Percentiles rank a stretch among this genome's conserved stretches.
Evolutionary conservation across 2,329 filamentous ascomycete species (phyloP).

Genomic region (Fusarium secorum): DNA sequence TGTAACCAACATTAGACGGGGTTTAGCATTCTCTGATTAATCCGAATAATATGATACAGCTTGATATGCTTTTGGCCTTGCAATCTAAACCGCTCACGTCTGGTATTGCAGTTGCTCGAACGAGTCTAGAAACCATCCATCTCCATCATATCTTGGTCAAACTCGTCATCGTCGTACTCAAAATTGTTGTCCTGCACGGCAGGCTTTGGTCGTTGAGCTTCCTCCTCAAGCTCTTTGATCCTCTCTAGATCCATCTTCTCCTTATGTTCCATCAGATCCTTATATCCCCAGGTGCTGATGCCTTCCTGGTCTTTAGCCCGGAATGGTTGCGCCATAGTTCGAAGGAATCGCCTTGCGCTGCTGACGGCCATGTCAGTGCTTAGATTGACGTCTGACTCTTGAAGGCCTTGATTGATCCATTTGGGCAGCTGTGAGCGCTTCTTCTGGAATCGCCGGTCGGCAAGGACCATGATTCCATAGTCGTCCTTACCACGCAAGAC

Average conservation of each 20-base stretch:
- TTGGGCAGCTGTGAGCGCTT: slow-evolving; percentile 91
- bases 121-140: slow-evolving; percentile 48
- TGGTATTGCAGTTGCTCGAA: background rate
- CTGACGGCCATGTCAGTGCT: slow-evolving; percentile 96
- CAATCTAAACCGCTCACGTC: background rate
- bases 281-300: slow-evolving; percentile 88
- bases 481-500: slow-evolving; percentile 97
- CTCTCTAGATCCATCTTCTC: slow-evolving; percentile 74
- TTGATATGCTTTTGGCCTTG: slow-evolving; percentile 2
- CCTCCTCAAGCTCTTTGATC: slow-evolving; percentile 67
- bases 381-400: slow-evolving; percentile 86
- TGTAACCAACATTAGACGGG: background rate
- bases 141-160: slow-evolving; percentile 66
- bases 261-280: slow-evolving; percentile 80
- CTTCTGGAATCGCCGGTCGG: slow-evolving; percentile 91
- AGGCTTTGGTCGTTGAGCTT: slow-evolving; percentile 40
- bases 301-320: slow-evolving; percentile 84
- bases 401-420: slow-evolving; percentile 91
- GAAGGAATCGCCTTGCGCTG: slow-evolving; percentile 86
- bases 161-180: slow-evolving; percentile 61
- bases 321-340: slow-evolving; percentile 92
- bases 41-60: slow-evolving; percentile 17
- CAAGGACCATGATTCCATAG: slow-evolving; percentile 99
- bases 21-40: slow-evolving; percentile 5
- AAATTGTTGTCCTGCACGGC: slow-evolving; percentile 50